These are phyloP conservation scores for Diutina catenulata DNA, from an alignment of 1,139 yeast genomes.

Conservation along the genomic window DNA sequence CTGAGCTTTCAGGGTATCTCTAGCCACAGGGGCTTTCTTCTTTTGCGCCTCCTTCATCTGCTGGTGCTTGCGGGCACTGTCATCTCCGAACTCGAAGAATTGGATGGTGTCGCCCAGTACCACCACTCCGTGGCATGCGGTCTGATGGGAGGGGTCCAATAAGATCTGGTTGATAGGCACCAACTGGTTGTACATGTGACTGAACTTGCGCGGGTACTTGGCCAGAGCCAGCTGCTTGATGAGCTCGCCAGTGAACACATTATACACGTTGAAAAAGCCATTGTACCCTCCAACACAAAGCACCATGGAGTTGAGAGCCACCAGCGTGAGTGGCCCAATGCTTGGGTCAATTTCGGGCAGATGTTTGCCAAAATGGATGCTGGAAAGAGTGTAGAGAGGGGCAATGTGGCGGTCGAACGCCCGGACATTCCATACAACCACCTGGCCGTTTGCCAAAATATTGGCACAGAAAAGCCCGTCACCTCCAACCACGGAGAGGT, in stretches of 20 bases:
- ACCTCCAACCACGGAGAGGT: conserved; percentile 29
- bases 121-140: conserved; percentile 29
- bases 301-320: conserved; percentile 32
- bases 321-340: conserved; percentile 13
- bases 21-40: not conserved
- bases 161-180: conserved; percentile 21
- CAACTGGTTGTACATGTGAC: conserved; percentile 4
- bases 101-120: conserved; percentile 47
- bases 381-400: not conserved
- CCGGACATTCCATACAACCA: conserved; percentile 30
- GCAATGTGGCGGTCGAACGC: conserved; percentile 13
- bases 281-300: conserved; percentile 51
- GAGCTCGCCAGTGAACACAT: conserved; percentile 47
- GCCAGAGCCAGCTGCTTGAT: conserved; percentile 1
- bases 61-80: not conserved
- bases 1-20: not conserved
- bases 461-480: conserved; percentile 43
- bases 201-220: conserved; percentile 24
- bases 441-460: conserved; percentile 23
- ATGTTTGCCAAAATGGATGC: conserved; percentile 1
- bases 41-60: not conserved
- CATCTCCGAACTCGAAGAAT: conserved; percentile 50
- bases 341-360: conserved; percentile 8
- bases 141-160: conserved; percentile 8
- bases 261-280: conserved; percentile 52